Conservation (phyloP, 2,329 filamentous ascomycete species). For the Tolypocladium ophioglossoides region DNA sequence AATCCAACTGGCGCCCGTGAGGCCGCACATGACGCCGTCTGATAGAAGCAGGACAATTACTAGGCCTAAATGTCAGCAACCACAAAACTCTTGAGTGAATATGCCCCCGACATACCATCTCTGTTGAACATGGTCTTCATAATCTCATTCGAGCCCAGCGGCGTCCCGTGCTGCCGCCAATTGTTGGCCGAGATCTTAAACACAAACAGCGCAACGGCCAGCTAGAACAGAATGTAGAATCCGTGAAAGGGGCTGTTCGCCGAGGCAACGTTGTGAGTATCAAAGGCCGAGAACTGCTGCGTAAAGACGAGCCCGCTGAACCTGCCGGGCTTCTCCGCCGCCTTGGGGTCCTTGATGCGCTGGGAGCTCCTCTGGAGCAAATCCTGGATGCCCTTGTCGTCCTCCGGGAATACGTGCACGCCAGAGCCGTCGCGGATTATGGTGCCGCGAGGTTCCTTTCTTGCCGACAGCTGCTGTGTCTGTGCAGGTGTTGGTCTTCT, state of each 20-base stretch:
- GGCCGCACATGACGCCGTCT: conserved; percentile 58
- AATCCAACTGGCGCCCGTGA: conserved; percentile 54
- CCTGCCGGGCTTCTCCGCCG: conserved; percentile 11
- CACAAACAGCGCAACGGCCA: conserved; percentile 55
- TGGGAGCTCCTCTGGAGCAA: conserved; percentile 14
- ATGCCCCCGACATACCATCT: conserved; percentile 27
- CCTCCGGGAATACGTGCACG: conserved; percentile 16
- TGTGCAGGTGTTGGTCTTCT: neutral
- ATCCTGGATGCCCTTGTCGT: conserved; percentile 17
- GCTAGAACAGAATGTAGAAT: conserved; percentile 74
- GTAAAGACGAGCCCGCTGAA: conserved; percentile 55
- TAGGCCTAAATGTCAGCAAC: conserved; percentile 7
- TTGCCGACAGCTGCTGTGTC: neutral
- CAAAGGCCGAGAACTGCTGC: conserved; percentile 62
- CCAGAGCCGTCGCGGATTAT: conserved; percentile 14
- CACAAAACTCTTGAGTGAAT: neutral
- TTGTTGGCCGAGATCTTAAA: conserved; percentile 58
- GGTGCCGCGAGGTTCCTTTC: neutral
- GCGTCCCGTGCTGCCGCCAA: conserved; percentile 56
- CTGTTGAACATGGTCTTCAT: conserved; percentile 53
- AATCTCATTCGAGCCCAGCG: conserved; percentile 62
- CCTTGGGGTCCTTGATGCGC: conserved; percentile 10
- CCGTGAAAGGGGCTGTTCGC: conserved; percentile 64
- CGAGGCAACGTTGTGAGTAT: conserved; percentile 55
- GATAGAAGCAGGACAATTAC: conserved; percentile 47